Base-by-base conservation (phyloP, 1,284 basidiomycete genomes). In the Trichosporon sp. region DNA sequence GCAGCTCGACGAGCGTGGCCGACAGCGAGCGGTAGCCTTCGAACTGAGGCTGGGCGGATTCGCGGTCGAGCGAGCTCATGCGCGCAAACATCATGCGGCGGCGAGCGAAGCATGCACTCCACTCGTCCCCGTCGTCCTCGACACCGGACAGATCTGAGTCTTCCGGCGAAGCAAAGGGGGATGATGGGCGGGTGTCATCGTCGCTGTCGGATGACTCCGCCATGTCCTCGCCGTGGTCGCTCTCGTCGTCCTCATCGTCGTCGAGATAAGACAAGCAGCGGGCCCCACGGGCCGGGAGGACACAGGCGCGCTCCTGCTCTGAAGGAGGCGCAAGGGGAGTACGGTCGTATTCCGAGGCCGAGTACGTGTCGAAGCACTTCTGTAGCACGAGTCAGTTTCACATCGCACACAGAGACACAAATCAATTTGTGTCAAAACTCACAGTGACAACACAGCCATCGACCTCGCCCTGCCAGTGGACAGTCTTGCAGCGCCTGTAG, bases 251-350 rank as follows among this genome's bases (percentile, higher is more conserved):
- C 4, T 74, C 70, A 8, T 76, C 75, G 61, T 67, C 65, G 26
- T 72, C 74, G 37, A 61, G 43, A 37, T 59, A 66, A 1, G 73
- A 73, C 31, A 80, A 68, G 67, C 77, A 79, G 31, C 82, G 76
- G 4, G 80, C 78, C 37, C 80, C 81, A 37, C 84, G 78, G 38
- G 78, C 82, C 3, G 84, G 84, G n/a, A 85, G 74, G 2, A 78
- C 76, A 68, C 84, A 85, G 1, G 78, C 75, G 40, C 83, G 79
- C 73, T 85, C 84, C 32, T 77, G 80, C 35, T 79, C 77, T 1
- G 80, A 79, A 6, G 84, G 84, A 0, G 84, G 83, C 35, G 81
- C 83, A n/a, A 85, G 79, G 0, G 84, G 83, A 0, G 83, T 80
- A 7, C 84, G 81, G 72, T 85, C 84, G 73, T 85, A 85, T 65